Percentiles rank a stretch among this genome's conserved stretches.
These are phyloP conservation scores for Eucalyptus regnans DNA, from an alignment of 345 rosid species.

Conservation along the genomic window DNA sequence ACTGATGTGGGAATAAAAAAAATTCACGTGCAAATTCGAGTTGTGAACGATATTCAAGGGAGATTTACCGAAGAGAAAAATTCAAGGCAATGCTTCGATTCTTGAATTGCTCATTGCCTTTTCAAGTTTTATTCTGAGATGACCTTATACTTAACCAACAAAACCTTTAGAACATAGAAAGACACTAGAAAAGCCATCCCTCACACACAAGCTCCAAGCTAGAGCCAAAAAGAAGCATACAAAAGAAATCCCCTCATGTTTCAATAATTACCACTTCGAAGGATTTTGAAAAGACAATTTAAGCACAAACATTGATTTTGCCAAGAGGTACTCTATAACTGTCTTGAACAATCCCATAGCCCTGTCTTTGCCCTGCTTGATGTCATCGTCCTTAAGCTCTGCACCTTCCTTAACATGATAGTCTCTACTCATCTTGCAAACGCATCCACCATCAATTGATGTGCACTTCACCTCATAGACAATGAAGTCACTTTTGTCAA, in stretches of 20 bases:
- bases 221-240: too few species aligned
- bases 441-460: constrained; percentile 4
- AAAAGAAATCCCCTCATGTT: too few species aligned
- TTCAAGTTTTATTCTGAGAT: not conserved
- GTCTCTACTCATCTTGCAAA: constrained; percentile 7
- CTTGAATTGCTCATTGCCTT: not conserved
- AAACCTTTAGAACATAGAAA: not conserved
- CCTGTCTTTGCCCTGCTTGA: too few species aligned
- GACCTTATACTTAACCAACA: not conserved
- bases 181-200: not conserved
- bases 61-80: not conserved
- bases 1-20: not conserved
- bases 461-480: constrained; percentile 12
- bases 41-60: not conserved
- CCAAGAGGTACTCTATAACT: constrained; percentile 12
- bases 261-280: not conserved
- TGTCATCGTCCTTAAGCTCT: constrained; percentile 2
- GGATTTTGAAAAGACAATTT: not conserved
- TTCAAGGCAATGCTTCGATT: not conserved
- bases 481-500: constrained; percentile 8
- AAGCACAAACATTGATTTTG: constrained; percentile 8
- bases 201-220: not conserved
- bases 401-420: not conserved
- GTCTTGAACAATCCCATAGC: constrained; percentile 1
- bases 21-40: not conserved